Percentiles rank a stretch among this genome's conserved stretches.
These are phyloP conservation scores for Eimeria acervulina DNA, from an alignment of 169 alveolate genomes.

Conservation along the genomic window DNA sequence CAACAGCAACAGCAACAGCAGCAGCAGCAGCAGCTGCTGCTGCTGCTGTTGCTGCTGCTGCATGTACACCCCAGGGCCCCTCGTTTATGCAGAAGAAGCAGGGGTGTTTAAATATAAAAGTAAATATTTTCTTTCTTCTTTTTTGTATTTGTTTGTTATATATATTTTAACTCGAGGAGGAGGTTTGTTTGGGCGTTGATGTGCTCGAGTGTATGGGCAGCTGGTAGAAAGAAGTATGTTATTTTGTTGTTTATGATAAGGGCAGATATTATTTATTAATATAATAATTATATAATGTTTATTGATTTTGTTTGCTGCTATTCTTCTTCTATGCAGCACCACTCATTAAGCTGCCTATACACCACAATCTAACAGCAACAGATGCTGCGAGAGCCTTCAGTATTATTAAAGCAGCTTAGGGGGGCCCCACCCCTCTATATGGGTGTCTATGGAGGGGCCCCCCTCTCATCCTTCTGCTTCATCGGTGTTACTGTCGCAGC, in stretches of 20 bases:
- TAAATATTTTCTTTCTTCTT: not conserved
- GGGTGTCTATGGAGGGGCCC: conserved; percentile 42
- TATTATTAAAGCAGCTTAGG: not conserved
- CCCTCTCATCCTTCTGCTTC: conserved; percentile 58
- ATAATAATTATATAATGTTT: too few relatives aligned
- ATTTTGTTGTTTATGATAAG: too few relatives aligned
- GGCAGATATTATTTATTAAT: too few relatives aligned
- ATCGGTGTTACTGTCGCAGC: not conserved
- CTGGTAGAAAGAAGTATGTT: too few relatives aligned
- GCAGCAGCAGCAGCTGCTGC: conserved; percentile 45
- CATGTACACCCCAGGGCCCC: conserved; percentile 19
- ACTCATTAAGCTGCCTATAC: not conserved
- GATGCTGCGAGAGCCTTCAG: conserved; percentile 67
- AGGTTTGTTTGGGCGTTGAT: too few relatives aligned
- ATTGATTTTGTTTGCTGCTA: too few relatives aligned
- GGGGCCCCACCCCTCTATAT: not conserved
- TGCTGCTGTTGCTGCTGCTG: not conserved
- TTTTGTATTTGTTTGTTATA: not conserved
- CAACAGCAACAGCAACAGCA: not conserved
- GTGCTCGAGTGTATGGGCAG: too few relatives aligned
- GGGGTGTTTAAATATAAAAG: not conserved
- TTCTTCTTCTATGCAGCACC: too few relatives aligned
- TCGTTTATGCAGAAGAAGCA: not conserved
- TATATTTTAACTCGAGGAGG: too few relatives aligned
- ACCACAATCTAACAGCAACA: conserved; percentile 9